A percentile compares a stretch with the other conserved stretches of the same genome.
These are phyloP conservation scores for Sclerotinia trifoliorum DNA, from an alignment of 2,329 filamentous ascomycete species.

Conservation along the genomic window DNA sequence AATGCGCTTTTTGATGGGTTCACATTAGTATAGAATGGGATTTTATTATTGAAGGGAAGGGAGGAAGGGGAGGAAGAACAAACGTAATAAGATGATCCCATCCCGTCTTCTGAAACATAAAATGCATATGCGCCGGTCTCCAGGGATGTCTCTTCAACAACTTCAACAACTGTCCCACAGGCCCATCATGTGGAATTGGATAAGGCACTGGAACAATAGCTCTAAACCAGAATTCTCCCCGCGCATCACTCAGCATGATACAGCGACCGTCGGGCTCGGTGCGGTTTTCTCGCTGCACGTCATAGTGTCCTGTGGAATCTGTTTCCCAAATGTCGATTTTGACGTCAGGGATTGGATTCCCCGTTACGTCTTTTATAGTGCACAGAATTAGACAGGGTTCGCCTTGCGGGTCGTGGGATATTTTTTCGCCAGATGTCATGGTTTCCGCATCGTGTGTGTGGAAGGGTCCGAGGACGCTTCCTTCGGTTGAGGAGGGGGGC, in stretches of 20 bases:
- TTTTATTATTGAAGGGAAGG: too few relatives aligned
- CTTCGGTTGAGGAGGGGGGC: constrained; percentile 66
- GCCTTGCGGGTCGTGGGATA: constrained; percentile 68
- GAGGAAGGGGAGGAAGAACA: constrained; percentile 40
- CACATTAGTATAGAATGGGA: neutral
- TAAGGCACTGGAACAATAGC: constrained; percentile 84
- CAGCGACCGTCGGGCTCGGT: constrained; percentile 69
- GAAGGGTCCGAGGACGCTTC: constrained; percentile 78
- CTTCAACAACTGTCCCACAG: constrained; percentile 70
- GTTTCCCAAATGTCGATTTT: constrained; percentile 86
- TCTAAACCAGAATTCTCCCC: constrained; percentile 81
- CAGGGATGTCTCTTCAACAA: constrained; percentile 71
- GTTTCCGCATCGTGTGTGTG: constrained; percentile 73
- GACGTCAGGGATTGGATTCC: constrained; percentile 61
- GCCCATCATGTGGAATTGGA: constrained; percentile 80
- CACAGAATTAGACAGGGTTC: constrained; percentile 72
- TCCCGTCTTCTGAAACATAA: constrained; percentile 80
- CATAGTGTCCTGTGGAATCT: constrained; percentile 76
- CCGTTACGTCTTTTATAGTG: constrained; percentile 62
- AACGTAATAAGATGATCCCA: constrained; percentile 83
- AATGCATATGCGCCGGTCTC: constrained; percentile 78
- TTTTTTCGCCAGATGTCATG: constrained; percentile 55
- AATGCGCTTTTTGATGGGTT: constrained; percentile 54
- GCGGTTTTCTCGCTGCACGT: constrained; percentile 71
- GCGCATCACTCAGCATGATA: constrained; percentile 64